Conservation (phyloP, 768 basidiomycete species). For the Lactarius indigo region DNA sequence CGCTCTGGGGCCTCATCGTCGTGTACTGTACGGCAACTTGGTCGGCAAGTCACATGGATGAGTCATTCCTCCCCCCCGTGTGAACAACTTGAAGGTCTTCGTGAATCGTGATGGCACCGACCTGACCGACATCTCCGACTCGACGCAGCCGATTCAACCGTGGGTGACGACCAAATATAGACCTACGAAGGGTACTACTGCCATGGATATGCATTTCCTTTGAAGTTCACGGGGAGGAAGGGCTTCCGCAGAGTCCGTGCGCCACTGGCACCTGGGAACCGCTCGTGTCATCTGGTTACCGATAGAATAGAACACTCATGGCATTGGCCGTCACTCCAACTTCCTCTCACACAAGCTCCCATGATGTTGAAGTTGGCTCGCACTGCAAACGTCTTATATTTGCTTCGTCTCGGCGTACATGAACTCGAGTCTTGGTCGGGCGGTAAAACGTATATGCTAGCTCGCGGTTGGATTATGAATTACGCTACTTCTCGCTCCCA, state of each 20-base stretch:
- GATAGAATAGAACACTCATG: background rate
- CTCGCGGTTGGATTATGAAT: background rate
- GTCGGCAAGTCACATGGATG: constrained; percentile 2
- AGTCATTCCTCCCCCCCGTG: background rate
- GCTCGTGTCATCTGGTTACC: constrained; percentile 7
- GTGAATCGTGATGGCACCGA: no score
- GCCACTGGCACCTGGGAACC: background rate
- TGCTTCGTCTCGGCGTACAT: background rate
- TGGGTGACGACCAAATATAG: background rate
- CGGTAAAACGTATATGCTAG: background rate
- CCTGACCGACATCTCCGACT: background rate
- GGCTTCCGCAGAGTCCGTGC: background rate
- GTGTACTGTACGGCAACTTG: background rate
- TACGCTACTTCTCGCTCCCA: constrained; percentile 3
- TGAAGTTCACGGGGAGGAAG: background rate
- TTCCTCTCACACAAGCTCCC: background rate
- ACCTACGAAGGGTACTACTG: background rate
- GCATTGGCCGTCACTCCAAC: background rate
- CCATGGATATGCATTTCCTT: background rate
- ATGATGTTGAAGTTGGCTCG: background rate
- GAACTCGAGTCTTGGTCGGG: background rate
- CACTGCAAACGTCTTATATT: background rate
- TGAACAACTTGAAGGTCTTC: background rate
- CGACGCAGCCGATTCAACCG: background rate
- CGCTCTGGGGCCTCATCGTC: background rate